Percentiles rank a stretch among this genome's conserved stretches.
Evolutionary conservation across 345 rosid genomes (phyloP).

Genomic region (Eucalyptus cloeziana): DNA sequence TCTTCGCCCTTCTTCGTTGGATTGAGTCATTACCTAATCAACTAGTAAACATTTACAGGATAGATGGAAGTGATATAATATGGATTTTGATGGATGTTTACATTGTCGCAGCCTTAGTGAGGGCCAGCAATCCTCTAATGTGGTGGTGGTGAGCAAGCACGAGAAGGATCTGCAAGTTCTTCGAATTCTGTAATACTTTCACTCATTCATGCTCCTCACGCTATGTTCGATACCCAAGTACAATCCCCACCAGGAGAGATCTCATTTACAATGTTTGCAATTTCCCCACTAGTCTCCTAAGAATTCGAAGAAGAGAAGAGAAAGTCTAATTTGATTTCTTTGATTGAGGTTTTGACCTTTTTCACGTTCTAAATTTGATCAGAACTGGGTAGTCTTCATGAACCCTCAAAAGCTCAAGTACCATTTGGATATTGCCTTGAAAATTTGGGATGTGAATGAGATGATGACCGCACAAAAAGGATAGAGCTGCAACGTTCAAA

Average conservation of each 20-base stretch:
- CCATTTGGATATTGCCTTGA: background rate
- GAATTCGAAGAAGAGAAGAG: background rate
- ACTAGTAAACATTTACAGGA: background rate
- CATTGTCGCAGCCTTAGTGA: background rate
- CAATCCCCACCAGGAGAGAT: background rate
- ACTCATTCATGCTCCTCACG: background rate
- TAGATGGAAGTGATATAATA: background rate
- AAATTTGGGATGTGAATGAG: background rate
- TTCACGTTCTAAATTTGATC: background rate
- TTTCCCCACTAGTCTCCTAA: background rate
- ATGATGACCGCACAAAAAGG: background rate
- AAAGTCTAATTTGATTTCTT: background rate
- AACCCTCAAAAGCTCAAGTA: background rate
- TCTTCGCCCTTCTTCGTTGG: accelerated
- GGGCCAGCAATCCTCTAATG: background rate
- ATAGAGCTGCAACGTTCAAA: background rate
- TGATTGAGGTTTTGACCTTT: background rate
- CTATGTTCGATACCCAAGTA: background rate
- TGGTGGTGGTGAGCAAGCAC: background rate
- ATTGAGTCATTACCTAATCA: background rate
- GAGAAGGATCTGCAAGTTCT: background rate
- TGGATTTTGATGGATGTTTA: background rate
- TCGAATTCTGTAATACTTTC: background rate
- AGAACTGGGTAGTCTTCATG: background rate
- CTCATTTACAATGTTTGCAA: background rate